phyloP scores from a whole-genome alignment of 129 eudicot species.

The Flaveria robusta region DNA sequence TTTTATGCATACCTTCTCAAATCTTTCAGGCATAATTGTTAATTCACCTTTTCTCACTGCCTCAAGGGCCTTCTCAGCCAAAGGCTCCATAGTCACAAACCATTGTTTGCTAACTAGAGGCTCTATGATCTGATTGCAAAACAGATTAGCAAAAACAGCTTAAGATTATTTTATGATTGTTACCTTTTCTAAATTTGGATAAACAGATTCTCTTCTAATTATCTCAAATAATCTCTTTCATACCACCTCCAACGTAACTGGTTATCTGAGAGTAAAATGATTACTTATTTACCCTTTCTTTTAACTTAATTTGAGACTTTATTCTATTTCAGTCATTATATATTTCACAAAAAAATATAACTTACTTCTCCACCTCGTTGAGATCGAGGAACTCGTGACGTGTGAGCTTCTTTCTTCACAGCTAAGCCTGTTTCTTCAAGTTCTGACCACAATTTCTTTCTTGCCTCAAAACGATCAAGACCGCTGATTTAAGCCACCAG shows the following conservation, averaged over 20 bases:
- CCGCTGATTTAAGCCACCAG: conserved; percentile 56
- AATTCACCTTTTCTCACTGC: conserved; percentile 82
- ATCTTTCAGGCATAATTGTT: conserved; percentile 90
- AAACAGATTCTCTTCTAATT: neutral
- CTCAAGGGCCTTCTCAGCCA: conserved; percentile 89
- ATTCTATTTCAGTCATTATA: neutral
- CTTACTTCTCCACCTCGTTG: conserved; percentile 99
- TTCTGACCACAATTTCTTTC: conserved; percentile 86
- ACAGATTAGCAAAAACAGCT: conserved; percentile 9
- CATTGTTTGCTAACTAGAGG: conserved; percentile 95
- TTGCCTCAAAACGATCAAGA: conserved; percentile 94
- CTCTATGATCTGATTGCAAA: conserved; percentile 71
- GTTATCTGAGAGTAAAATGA: neutral
- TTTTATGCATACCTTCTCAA: conserved; percentile 71
- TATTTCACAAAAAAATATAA: neutral
- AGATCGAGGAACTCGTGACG: conserved; percentile 88
- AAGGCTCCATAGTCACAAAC: conserved; percentile 95
- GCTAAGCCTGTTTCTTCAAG: conserved; percentile 90
- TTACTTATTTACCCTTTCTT: neutral
- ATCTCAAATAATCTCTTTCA: neutral
- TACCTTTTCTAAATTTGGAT: neutral
- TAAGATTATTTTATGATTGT: neutral
- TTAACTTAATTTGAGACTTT: neutral
- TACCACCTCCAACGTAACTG: neutral
- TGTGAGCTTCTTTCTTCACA: conserved; percentile 79